Evolutionary conservation across 371 early-diverging fungal genomes (phyloP).

Genomic region (Saksenaea oblongispora): DNA sequence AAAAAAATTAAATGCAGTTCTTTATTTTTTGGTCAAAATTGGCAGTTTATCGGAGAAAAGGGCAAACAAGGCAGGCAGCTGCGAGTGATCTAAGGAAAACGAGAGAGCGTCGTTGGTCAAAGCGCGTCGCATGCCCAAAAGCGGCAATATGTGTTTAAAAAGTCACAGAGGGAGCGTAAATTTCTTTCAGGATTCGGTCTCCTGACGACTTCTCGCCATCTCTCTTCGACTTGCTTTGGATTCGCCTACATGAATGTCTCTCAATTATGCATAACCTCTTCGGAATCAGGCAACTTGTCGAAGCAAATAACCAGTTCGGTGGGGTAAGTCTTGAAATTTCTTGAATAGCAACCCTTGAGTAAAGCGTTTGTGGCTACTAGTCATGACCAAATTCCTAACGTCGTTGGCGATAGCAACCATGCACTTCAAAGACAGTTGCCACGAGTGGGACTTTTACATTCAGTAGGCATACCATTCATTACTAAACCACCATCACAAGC

Average conservation of each 20-base stretch:
- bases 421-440: not conserved
- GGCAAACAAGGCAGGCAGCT: no score
- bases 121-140: not conserved
- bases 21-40: no score
- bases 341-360: not conserved
- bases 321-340: not conserved
- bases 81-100: no score
- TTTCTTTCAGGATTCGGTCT: not conserved
- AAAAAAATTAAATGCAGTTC: no score
- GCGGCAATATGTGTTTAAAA: not conserved
- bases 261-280: conserved; percentile 17
- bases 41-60: no score
- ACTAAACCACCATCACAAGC: not conserved
- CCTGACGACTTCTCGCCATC: not conserved
- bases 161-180: not conserved
- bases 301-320: not conserved
- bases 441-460: conserved; percentile 4
- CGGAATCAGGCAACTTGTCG: not conserved
- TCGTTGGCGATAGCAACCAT: not conserved
- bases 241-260: conserved; percentile 20
- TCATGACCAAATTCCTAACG: not conserved
- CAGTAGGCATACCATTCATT: conserved; percentile 1
- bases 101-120: not conserved
- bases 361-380: not conserved
- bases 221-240: not conserved